Percentiles rank a stretch among this genome's conserved stretches.
These are phyloP conservation scores for Shiraia bambusicola DNA, from an alignment of 2,329 filamentous ascomycete species.

Conservation along the genomic window DNA sequence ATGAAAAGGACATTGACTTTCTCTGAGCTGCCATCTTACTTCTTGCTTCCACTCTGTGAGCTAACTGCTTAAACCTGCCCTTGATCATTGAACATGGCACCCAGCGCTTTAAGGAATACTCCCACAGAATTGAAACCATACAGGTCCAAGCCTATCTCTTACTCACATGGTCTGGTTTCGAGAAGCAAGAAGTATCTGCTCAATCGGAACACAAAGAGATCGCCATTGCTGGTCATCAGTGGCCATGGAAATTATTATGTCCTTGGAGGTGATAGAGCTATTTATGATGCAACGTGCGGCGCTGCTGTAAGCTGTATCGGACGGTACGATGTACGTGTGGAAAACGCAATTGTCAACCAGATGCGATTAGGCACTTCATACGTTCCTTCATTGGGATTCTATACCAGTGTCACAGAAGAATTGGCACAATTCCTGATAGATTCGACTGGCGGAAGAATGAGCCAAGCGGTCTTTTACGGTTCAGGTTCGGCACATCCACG, in stretches of 20 bases:
- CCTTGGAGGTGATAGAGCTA: conserved; percentile 50
- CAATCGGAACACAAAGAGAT: conserved; percentile 46
- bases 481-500: conserved; percentile 51
- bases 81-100: conserved; percentile 2
- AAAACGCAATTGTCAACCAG: conserved; percentile 61
- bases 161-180: background rate
- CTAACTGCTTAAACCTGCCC: no score
- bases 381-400: conserved; percentile 61
- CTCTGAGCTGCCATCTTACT: no score
- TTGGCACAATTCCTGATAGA: conserved; percentile 54
- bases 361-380: conserved; percentile 59
- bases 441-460: conserved; percentile 56
- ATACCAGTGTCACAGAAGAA: conserved; percentile 55
- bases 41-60: no score
- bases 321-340: conserved; percentile 63
- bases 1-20: no score
- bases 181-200: background rate
- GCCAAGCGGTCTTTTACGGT: conserved; percentile 57
- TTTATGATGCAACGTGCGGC: conserved; percentile 73
- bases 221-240: conserved; percentile 53
- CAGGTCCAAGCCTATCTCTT: no score
- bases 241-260: conserved; percentile 53
- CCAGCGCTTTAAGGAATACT: background rate
- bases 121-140: background rate
- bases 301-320: conserved; percentile 73